Base-by-base conservation (phyloP, 192 early-diverging fungal genomes). In the Entophlyctis helioformis region DNA sequence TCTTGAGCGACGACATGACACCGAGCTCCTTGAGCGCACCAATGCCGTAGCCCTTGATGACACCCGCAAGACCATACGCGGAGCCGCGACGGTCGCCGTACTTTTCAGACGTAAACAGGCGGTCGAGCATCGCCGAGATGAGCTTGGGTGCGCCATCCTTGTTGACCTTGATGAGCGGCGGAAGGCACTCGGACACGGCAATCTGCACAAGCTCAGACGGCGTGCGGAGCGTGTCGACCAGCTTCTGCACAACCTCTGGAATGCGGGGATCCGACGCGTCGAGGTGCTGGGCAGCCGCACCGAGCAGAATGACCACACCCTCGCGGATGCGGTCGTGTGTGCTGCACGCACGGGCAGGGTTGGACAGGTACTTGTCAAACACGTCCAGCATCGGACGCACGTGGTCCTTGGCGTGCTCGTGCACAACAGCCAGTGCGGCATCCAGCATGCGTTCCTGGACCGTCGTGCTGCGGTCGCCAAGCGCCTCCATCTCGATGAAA, bases 201-300 rank as follows among this genome's bases (percentile, higher is more conserved):
- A 80, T 71, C 66, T 98, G 96, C 22, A 98, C 96, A 13, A 82
- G 48, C 64, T 98, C 96, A 0, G 89, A 86, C 9, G 96, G 96
- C 16, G 93, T 98, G 23, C 79, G 68, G 36, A 98, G 67, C 10
- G 96, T 86, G 11, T 83, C 88, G 19, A 98, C 67, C 25, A 98
- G 64, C 48, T 84, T 91, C 25, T 84, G 76, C 5, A 97, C 83
- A 32, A 90, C 85, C 1, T 73, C 76, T 5, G 75, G 74, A 25
- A 98, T 80, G 45, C 82, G 81, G 15, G 63, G 59, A 51, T 87
- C 84, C 10, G 66, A 66, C 9, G 79, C 23, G 16, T 84, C 80
- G 48, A 98, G 60, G 56, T 93, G 85, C 52, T 85, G 80, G 26
- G 96, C 91, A 35, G 89, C 69, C 15, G 84, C 87, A 38, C 94